Evolutionary conservation across 2,329 filamentous ascomycete genomes (phyloP), one percentile per base, ranked within the genome.

Genomic region (Trichoderma atroviride): DNA sequence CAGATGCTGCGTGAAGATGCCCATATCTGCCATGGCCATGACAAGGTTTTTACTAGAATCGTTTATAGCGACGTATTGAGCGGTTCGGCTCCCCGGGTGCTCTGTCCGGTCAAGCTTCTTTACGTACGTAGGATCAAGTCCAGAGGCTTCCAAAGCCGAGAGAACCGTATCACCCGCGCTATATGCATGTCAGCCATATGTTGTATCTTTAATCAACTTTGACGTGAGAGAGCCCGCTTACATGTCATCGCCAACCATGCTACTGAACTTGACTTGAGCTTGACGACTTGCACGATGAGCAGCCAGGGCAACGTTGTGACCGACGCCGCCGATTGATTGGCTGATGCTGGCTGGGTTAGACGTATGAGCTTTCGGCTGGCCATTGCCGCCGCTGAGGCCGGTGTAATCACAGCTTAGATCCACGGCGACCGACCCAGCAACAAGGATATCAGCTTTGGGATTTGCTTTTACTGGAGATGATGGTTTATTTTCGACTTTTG

Each of bases 1-100:
- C 0, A 83, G 82, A 70, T 86, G 81, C 19, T 81, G 76, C n/a
- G 89, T 86, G 59, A 97, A 87, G 74, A 97, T 95, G 68, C 85
- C 87, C 94, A 98, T 97, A 77, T 98, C 96, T 5, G 95, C 94
- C 93, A 97, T 97, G 57, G 94, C 95, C 72, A 97, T 81, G n/a
- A 94, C 86, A 2, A 99, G 87, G 72, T 94, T 91, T 78, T 94
- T 96, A 70, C 91, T 88, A 0, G 84, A 84, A 76, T 96, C 92
- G 77, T 98, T 99, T 72, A 98, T 84, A 19, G 95, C 92, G 3
- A 98, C 88, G 78, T 98, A 98, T 78, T 97, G 94, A 0, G 94
- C 93, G 2, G 95, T 98, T 68, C 92, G 87, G 37, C 84, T 85
- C 1, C 85, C 84, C 3, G 83, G 83, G 27, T 79, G 81, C 70